Conservation (phyloP, 164 flowering plant species). For the Vitis rotundifolia region DNA sequence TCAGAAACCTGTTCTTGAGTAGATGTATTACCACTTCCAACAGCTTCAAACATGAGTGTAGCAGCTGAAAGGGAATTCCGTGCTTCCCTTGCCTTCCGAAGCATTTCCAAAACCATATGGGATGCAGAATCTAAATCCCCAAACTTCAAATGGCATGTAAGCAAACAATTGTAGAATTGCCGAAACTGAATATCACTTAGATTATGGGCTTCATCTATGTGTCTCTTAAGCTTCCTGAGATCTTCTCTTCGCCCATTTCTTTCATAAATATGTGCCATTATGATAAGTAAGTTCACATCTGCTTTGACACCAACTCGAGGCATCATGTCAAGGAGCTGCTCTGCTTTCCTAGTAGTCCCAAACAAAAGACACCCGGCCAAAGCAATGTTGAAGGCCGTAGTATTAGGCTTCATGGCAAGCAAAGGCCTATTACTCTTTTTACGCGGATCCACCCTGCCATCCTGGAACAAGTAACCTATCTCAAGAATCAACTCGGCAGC, state of each 20-base stretch:
- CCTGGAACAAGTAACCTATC: constrained; percentile 79
- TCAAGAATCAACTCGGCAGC: constrained; percentile 85
- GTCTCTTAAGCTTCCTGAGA: constrained; percentile 79
- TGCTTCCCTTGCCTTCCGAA: constrained; percentile 73
- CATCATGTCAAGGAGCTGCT: constrained; percentile 86
- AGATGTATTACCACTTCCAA: constrained; percentile 24
- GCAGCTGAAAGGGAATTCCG: constrained; percentile 63
- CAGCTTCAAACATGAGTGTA: constrained; percentile 32
- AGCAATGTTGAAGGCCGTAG: constrained; percentile 62
- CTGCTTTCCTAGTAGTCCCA: constrained; percentile 84
- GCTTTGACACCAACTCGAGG: constrained; percentile 71
- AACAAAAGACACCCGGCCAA: constrained; percentile 74
- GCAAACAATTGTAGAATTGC: constrained; percentile 84
- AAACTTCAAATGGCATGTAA: constrained; percentile 84
- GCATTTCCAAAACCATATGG: constrained; percentile 82
- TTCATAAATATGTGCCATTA: constrained; percentile 86
- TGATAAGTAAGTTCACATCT: constrained; percentile 53
- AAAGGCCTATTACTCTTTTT: constrained; percentile 78
- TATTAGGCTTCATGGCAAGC: constrained; percentile 87
- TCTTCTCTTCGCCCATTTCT: constrained; percentile 90
- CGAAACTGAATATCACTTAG: constrained; percentile 63
- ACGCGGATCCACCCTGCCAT: constrained; percentile 81
- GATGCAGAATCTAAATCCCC: constrained; percentile 86
- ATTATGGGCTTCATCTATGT: constrained; percentile 64
- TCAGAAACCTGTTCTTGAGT: constrained; percentile 17